These are phyloP conservation scores for Myriosclerotinia duriaeana DNA, from an alignment of 2,329 filamentous ascomycete species.

Conservation along the genomic window DNA sequence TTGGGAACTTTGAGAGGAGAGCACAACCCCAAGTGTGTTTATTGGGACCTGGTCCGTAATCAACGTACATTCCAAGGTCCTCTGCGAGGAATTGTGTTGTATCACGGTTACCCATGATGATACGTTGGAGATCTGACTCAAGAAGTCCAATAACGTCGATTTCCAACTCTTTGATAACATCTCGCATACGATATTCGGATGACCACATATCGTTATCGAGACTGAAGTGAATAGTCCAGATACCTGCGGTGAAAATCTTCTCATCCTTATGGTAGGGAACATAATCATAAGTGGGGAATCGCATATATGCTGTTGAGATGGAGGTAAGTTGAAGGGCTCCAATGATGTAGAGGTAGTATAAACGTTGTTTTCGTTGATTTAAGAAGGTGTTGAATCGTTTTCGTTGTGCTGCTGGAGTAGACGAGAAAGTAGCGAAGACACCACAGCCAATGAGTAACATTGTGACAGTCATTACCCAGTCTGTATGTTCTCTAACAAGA, in stretches of 20 bases:
- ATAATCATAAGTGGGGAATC: conserved; percentile 92
- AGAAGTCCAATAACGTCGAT: conserved; percentile 95
- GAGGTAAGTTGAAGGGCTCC: conserved; percentile 78
- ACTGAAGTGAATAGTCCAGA: conserved; percentile 98
- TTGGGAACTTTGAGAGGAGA: conserved; percentile 94
- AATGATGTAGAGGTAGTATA: conserved; percentile 71
- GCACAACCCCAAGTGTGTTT: conserved; percentile 98
- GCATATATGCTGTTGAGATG: conserved; percentile 76
- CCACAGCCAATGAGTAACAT: conserved; percentile 85
- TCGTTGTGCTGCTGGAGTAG: conserved; percentile 42
- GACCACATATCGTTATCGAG: conserved; percentile 99
- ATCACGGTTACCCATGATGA: conserved; percentile 99
- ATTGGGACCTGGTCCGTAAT: conserved; percentile 95
- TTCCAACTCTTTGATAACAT: conserved; percentile 89
- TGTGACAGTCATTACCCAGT: conserved; percentile 87
- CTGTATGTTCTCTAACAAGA: conserved; percentile 87
- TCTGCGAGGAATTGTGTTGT: conserved; percentile 93
- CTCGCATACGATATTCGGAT: conserved; percentile 88
- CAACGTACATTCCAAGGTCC: conserved; percentile 97
- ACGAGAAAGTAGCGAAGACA: conserved; percentile 67
- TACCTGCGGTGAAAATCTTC: conserved; percentile 86
- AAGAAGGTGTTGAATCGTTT: conserved; percentile 42
- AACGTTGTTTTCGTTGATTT: conserved; percentile 51
- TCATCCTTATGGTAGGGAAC: conserved; percentile 84
- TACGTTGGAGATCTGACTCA: conserved; percentile 89